phyloP scores from a whole-genome alignment of 768 basidiomycete species.

The Rhizopogon rudus region DNA sequence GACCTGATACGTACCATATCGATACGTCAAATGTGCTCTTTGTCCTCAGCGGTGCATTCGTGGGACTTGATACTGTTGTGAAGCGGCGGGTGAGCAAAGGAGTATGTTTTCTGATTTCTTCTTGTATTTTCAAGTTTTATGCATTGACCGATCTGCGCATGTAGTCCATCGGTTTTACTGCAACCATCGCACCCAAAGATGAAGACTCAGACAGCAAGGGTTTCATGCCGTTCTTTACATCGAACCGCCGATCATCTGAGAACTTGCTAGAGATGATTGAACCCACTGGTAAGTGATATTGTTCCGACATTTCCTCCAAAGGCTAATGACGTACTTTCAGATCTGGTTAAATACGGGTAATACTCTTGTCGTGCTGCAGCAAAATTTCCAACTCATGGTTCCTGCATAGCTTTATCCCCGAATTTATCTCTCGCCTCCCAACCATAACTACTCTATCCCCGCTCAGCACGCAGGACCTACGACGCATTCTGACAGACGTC shows the following conservation, averaged over 20 bases:
- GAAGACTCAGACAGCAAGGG: slow-evolving; percentile 31
- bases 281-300: slow-evolving; percentile 46
- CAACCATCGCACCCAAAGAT: slow-evolving; percentile 38
- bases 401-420: slow-evolving; percentile 75
- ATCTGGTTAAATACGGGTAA: slow-evolving; percentile 83
- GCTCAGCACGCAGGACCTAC: slow-evolving; percentile 74
- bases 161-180: slow-evolving; percentile 88
- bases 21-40: slow-evolving; percentile 94
- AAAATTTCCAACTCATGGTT: not conserved
- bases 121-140: not conserved
- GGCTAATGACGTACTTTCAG: slow-evolving; percentile 29
- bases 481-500: slow-evolving; percentile 89
- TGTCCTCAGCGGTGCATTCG: slow-evolving; percentile 92
- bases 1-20: slow-evolving; percentile 67
- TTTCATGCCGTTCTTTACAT: slow-evolving; percentile 69
- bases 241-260: slow-evolving; percentile 52
- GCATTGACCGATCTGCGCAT: not conserved
- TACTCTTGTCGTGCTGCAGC: not conserved
- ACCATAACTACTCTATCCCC: slow-evolving; percentile 83
- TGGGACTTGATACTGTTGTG: slow-evolving; percentile 82
- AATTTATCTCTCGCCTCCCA: slow-evolving; percentile 92
- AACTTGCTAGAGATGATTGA: slow-evolving; percentile 68
- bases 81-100: slow-evolving; percentile 79
- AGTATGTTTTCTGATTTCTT: slow-evolving; percentile 40
- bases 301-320: not conserved